A percentile compares a stretch with the other conserved stretches of the same genome.
phyloP scores from a whole-genome alignment of 2,329 filamentous ascomycete species.

The Talaromyces amestolkiae region DNA sequence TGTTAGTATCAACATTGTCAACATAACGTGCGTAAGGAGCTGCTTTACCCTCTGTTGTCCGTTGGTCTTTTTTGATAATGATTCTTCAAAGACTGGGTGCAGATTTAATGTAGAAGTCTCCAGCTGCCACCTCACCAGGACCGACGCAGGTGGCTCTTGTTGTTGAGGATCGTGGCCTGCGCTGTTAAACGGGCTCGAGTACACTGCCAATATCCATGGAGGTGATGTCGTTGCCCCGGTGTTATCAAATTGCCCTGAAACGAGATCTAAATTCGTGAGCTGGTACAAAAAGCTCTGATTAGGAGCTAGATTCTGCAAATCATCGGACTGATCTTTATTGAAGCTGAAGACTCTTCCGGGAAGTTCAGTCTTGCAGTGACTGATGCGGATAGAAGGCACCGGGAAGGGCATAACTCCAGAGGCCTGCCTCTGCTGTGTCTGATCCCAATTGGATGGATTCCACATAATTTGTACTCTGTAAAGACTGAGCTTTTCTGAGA shows the following conservation, averaged over 20 bases:
- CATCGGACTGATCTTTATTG: conserved; percentile 26
- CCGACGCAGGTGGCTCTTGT: conserved; percentile 63
- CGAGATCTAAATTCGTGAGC: conserved; percentile 71
- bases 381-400: conserved; percentile 37
- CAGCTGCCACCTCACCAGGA: conserved; percentile 80
- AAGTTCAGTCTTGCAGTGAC: conserved; percentile 38
- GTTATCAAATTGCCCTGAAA: conserved; percentile 64
- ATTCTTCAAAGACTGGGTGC: conserved; percentile 74
- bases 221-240: conserved; percentile 53
- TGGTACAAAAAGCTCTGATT: conserved; percentile 48
- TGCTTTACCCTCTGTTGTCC: conserved; percentile 37
- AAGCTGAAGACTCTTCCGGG: conserved; percentile 33
- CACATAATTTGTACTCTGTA: conserved; percentile 73
- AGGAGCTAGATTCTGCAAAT: conserved; percentile 25
- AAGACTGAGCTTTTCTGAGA: conserved; percentile 69
- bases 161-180: conserved; percentile 56
- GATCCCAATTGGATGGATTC: conserved; percentile 58
- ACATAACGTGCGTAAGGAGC: too few species aligned
- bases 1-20: not conserved
- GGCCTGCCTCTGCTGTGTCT: conserved; percentile 30
- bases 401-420: conserved; percentile 30
- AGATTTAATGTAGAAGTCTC: conserved; percentile 63
- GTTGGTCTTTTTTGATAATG: conserved; percentile 64
- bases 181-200: conserved; percentile 58
- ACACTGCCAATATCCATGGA: conserved; percentile 69